Evolutionary conservation across 2,329 filamentous ascomycete species (phyloP).

Genomic region (Acrocalymma vagum): DNA sequence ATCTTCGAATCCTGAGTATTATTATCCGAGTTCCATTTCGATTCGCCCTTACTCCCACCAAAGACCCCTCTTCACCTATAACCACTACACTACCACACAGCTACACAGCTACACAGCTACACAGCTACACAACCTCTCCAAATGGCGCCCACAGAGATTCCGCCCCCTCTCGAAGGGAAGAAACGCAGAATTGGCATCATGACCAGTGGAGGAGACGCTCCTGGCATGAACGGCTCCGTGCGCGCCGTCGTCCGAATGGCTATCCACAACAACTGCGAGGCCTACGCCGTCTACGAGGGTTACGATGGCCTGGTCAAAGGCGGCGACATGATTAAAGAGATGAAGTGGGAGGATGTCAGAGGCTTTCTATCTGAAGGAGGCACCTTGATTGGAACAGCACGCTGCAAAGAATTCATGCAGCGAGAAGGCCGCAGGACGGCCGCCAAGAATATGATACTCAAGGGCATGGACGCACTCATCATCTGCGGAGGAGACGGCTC

Average conservation of each 20-base stretch:
- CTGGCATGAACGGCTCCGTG: constrained; percentile 93
- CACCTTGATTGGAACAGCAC: constrained; percentile 93
- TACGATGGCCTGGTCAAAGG: constrained; percentile 95
- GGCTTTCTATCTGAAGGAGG: constrained; percentile 94
- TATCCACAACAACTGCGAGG: constrained; percentile 72
- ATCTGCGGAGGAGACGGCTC: constrained; percentile 94
- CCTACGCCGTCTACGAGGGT: constrained; percentile 76
- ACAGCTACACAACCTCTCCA: constrained; percentile 5
- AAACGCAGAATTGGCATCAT: constrained; percentile 83
- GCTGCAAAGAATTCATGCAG: constrained; percentile 92
- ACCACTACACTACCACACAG: constrained; percentile 1
- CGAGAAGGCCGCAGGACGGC: constrained; percentile 82
- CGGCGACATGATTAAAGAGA: constrained; percentile 84
- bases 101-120: background rate
- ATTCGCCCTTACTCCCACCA: constrained; percentile 6
- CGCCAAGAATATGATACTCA: constrained; percentile 92
- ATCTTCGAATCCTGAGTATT: too few relatives aligned
- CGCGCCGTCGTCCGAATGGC: constrained; percentile 91
- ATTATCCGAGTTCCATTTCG: too few relatives aligned
- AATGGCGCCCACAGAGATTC: constrained; percentile 42
- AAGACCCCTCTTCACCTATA: constrained; percentile 7
- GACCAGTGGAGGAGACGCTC: constrained; percentile 93
- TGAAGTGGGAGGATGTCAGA: constrained; percentile 92
- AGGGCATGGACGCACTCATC: constrained; percentile 93
- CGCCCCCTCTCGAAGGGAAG: constrained; percentile 52